Percentiles rank a stretch among this genome's conserved stretches.
Conservation (phyloP, 371 early-diverging fungal species). For the Mortierella sp. region DNA sequence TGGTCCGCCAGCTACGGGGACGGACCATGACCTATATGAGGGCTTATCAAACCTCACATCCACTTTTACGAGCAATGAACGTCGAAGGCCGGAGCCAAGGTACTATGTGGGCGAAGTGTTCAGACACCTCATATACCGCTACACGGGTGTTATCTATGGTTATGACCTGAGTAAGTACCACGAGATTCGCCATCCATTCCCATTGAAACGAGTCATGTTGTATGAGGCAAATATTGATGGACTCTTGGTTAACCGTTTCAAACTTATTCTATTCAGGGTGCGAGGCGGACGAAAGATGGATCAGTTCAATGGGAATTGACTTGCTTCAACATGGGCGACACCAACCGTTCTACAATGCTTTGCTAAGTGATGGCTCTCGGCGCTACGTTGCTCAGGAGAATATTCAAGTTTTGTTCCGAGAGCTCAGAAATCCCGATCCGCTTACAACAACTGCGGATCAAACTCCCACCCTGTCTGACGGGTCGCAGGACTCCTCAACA, state of each 20-base stretch:
- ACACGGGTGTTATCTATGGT: slow-evolving; percentile 51
- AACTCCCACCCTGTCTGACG: background rate
- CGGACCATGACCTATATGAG: background rate
- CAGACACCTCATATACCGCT: slow-evolving; percentile 36
- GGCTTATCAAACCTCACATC: background rate
- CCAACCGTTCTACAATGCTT: slow-evolving; percentile 51
- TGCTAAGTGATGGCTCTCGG: slow-evolving; percentile 32
- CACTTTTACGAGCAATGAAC: slow-evolving; percentile 14
- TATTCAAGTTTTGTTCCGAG: slow-evolving; percentile 45
- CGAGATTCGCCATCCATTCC: too few species aligned
- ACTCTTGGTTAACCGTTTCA: background rate
- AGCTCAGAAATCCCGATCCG: slow-evolving; percentile 2
- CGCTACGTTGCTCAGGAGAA: slow-evolving; percentile 52
- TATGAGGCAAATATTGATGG: too few species aligned
- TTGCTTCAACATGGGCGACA: slow-evolving; percentile 23
- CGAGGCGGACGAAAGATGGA: slow-evolving; percentile 42
- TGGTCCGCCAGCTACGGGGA: background rate
- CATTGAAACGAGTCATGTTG: too few species aligned
- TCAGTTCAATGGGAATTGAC: slow-evolving; percentile 39
- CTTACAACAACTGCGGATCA: slow-evolving; percentile 7
- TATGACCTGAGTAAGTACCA: slow-evolving; percentile 45
- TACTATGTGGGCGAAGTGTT: slow-evolving; percentile 55
- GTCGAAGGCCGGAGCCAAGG: slow-evolving; percentile 38
- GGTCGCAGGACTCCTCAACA: background rate
- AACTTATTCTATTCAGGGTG: slow-evolving; percentile 19